Evolutionary conservation across 192 early-diverging fungal genomes (phyloP), one percentile per base, ranked within the genome.

Genomic region (Rhizoclosmatium globosum): DNA sequence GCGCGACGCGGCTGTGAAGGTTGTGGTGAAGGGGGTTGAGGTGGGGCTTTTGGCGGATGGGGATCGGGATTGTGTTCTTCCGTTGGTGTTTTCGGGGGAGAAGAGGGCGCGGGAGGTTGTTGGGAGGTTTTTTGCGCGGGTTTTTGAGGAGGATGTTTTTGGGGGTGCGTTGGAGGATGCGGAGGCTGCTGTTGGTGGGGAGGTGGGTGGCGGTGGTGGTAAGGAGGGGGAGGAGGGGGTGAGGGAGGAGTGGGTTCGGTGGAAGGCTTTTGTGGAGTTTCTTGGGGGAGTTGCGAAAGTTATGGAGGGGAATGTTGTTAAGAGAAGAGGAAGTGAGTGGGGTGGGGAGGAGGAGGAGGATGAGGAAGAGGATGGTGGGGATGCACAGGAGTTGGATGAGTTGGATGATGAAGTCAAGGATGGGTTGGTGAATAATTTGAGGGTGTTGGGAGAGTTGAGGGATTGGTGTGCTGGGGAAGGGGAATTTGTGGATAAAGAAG

Each of bases 81-180:
- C 88, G 23, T 79, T 96, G 38, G 86, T 97, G n/a, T 91, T 93
- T 74, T 91, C 89, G 47, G 91, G 88, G 13, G 89, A 94, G 45
- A 74, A 87, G 19, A 85, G 89, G 66, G 85, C 95, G 41, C 90
- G 95, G 4, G 91, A 88, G 15, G 81, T 87, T 0, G 85, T 93
- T 2, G 90, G 93, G 2, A 87, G 88, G 43, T 84, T 93, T 0
- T 87, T 91, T 0, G 89, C 92, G 0, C 81, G 85, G 82, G 87
- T 89, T 76, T 74, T 85, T 64, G 68, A 64, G 64, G 82, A 85
- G 9, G 86, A 87, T 38, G 88, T 85, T 77, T 31, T 86, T n/a
- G 59, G 74, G 47, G n/a, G 44, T 11, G 66, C 68, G 53, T n/a
- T 43, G 41, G 81, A 78, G 44, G 77, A 74, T 62, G 77, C 66